phyloP scores from a whole-genome alignment of 257 asterid genomes.

The Primulina tabacum region DNA sequence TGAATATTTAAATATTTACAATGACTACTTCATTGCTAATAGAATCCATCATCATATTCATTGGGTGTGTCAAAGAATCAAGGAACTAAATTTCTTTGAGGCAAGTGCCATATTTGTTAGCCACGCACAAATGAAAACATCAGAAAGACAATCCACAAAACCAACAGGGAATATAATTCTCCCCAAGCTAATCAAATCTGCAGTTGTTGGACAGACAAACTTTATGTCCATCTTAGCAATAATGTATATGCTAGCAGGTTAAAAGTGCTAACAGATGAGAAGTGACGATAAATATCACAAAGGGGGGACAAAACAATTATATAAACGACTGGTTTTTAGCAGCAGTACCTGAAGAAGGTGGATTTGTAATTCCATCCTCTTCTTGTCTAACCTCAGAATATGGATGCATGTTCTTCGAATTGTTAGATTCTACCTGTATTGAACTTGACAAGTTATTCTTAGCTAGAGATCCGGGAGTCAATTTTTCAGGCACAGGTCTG shows the following conservation, averaged over 20 bases:
- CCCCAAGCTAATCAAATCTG: conserved; percentile 1
- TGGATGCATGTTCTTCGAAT: conserved; percentile 26
- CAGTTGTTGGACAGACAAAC: conserved; percentile 6
- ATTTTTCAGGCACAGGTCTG: conserved; percentile 6
- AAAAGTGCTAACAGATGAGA: conserved; percentile 1
- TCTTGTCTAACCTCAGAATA: conserved; percentile 10
- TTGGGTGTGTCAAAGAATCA: conserved; percentile 4
- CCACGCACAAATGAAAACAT: neutral
- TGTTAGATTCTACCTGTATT: conserved; percentile 26
- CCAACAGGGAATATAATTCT: neutral
- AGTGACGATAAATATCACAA: neutral
- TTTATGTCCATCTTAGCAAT: conserved; percentile 1
- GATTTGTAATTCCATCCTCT: conserved; percentile 24
- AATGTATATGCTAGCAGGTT: conserved; percentile 12
- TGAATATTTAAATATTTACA: no score
- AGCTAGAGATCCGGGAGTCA: conserved; percentile 22
- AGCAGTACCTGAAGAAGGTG: conserved; percentile 14
- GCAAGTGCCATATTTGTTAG: neutral
- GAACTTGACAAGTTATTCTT: conserved; percentile 25
- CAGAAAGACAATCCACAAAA: conserved; percentile 13
- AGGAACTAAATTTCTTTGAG: neutral
- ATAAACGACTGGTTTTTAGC: conserved; percentile 13
- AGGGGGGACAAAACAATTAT: neutral
- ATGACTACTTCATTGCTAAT: no score
- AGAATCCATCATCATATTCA: neutral